Conservation (phyloP, 192 early-diverging fungal species). For the Radiomyces spectabilis region DNA sequence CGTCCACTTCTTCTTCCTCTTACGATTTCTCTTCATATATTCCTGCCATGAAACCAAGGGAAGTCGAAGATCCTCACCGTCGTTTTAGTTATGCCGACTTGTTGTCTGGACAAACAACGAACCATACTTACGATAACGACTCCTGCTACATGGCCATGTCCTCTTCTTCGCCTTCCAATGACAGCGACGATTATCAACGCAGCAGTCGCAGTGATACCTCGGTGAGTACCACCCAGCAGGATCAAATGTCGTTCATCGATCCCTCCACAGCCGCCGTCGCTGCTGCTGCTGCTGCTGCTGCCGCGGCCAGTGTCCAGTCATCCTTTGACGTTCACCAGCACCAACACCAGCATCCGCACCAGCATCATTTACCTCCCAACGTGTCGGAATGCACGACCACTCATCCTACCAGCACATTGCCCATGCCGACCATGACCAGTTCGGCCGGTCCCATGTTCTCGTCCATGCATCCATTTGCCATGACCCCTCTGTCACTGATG, state of each 20-base stretch:
- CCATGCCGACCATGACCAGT: no score
- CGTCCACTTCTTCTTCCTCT: no score
- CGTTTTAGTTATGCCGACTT: conserved; percentile 21
- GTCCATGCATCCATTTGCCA: background rate
- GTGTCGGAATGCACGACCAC: no score
- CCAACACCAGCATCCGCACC: no score
- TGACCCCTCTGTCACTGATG: background rate
- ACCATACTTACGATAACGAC: conserved; percentile 11
- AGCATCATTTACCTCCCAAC: no score
- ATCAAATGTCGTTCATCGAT: background rate
- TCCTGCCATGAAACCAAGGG: background rate
- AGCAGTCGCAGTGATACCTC: background rate
- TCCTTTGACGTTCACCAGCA: no score
- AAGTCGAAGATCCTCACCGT: background rate
- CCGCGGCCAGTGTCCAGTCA: background rate
- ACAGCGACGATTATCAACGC: conserved; percentile 21
- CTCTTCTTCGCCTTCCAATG: conserved; percentile 18
- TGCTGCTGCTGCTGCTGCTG: background rate
- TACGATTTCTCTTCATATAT: no score
- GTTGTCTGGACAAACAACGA: conserved; percentile 7
- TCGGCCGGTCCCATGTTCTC: no score
- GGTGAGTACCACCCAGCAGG: background rate
- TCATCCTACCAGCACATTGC: no score
- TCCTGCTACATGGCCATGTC: conserved; percentile 9
- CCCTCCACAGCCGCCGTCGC: background rate